Conservation (phyloP, 768 basidiomycete genomes). For the Pleurotus tuber-regium region DNA sequence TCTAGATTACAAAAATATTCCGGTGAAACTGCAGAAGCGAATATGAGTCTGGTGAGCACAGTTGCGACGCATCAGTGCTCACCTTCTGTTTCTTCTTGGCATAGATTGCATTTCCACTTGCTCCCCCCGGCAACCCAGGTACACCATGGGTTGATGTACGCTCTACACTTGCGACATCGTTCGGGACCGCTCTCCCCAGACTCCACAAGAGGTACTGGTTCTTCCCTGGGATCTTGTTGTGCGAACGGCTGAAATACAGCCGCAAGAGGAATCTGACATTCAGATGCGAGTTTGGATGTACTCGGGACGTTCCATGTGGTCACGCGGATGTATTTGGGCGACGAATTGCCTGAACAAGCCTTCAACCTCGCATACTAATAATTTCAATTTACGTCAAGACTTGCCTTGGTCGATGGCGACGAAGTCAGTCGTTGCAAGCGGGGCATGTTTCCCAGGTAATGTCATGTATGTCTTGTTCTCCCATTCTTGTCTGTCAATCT, state of each 20-base stretch:
- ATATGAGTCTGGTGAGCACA: neutral
- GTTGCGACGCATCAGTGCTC: constrained; percentile 24
- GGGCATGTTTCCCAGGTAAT: constrained; percentile 58
- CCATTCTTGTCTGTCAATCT: constrained; percentile 78
- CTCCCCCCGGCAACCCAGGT: constrained; percentile 78
- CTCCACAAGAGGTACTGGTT: constrained; percentile 76
- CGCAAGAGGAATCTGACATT: constrained; percentile 83
- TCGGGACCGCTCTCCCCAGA: constrained; percentile 72
- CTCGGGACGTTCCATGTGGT: constrained; percentile 89
- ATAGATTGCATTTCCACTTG: constrained; percentile 92
- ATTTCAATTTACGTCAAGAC: too few species aligned
- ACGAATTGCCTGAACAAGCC: constrained; percentile 68
- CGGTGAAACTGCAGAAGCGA: constrained; percentile 51
- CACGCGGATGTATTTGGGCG: constrained; percentile 85
- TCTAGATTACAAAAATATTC: constrained; percentile 88
- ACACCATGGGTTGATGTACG: constrained; percentile 95
- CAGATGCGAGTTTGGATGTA: constrained; percentile 71
- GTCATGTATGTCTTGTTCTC: constrained; percentile 66
- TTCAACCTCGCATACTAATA: too few species aligned
- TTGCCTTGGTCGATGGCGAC: constrained; percentile 87
- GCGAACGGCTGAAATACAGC: constrained; percentile 91
- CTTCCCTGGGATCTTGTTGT: constrained; percentile 73
- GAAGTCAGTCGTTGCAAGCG: constrained; percentile 85
- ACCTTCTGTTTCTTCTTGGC: constrained; percentile 84
- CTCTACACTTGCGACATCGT: constrained; percentile 81